A percentile compares a stretch with the other conserved stretches of the same genome.
phyloP scores from a whole-genome alignment of 2,329 filamentous ascomycete genomes.

The Penicillium sp. region DNA sequence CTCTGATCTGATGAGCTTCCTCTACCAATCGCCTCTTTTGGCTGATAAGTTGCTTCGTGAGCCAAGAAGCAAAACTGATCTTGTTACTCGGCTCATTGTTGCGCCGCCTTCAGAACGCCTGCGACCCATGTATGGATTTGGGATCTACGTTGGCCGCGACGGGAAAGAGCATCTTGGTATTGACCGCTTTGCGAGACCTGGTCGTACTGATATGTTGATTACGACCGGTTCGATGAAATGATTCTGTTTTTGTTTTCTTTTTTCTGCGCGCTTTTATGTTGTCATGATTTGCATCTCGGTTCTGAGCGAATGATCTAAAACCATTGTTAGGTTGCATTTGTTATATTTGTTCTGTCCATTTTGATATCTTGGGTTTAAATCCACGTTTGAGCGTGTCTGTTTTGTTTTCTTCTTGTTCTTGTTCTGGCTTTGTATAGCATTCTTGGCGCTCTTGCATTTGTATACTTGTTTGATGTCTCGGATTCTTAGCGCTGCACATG shows the following conservation, averaged over 20 bases:
- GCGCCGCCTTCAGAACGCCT: constrained; percentile 42
- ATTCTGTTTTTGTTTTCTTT: neutral
- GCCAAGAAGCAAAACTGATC: constrained; percentile 65
- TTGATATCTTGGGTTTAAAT: neutral
- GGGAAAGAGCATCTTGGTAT: constrained; percentile 62
- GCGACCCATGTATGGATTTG: constrained; percentile 55
- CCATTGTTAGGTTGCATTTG: neutral
- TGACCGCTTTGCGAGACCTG: constrained; percentile 53
- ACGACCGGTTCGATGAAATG: constrained; percentile 34
- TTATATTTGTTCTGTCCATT: neutral
- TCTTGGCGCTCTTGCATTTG: constrained; percentile 7
- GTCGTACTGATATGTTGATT: constrained; percentile 46
- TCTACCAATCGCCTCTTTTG: constrained; percentile 71
- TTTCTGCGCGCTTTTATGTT: neutral
- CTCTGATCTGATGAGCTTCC: constrained; percentile 75
- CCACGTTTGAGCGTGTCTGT: neutral
- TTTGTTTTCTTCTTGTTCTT: neutral
- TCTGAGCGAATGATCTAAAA: constrained; percentile 1
- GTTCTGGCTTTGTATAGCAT: neutral
- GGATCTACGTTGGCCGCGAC: constrained; percentile 59
- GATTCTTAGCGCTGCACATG: neutral
- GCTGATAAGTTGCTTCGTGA: constrained; percentile 72
- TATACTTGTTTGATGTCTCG: neutral
- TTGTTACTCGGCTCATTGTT: constrained; percentile 68
- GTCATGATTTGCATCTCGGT: constrained; percentile 3